phyloP scores from a whole-genome alignment of 345 rosid species.

The Melastoma malabathricum region DNA sequence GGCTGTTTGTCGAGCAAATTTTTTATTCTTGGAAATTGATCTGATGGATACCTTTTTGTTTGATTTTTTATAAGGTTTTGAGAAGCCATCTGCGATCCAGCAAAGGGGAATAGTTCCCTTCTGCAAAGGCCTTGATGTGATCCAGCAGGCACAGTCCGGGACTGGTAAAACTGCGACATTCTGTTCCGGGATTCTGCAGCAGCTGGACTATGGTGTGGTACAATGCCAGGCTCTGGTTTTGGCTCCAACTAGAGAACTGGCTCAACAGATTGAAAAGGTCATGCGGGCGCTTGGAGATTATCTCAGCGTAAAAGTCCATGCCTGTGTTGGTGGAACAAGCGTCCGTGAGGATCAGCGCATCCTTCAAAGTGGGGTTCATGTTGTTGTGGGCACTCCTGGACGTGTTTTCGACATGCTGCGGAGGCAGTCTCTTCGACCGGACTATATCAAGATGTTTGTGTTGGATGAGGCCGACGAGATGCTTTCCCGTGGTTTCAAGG shows the following conservation, averaged over 20 bases:
- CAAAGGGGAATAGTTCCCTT: conserved; percentile 92
- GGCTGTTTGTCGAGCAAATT: not conserved
- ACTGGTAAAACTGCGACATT: conserved; percentile 93
- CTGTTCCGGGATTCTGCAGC: conserved; percentile 86
- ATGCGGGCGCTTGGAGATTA: conserved; percentile 93
- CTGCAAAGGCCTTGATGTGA: conserved; percentile 86
- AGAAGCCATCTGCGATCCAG: conserved; percentile 97
- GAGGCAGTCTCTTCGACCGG: conserved; percentile 75
- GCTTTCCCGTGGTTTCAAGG: conserved; percentile 95
- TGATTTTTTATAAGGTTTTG: conserved; percentile 34
- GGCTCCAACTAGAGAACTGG: conserved; percentile 89
- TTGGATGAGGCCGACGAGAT: conserved; percentile 95
- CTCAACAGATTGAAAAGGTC: conserved; percentile 92
- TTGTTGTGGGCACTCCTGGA: conserved; percentile 93
- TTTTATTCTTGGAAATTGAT: not conserved
- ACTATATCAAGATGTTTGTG: conserved; percentile 73
- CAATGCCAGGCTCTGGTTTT: conserved; percentile 84
- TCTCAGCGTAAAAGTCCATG: conserved; percentile 85
- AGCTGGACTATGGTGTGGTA: conserved; percentile 48
- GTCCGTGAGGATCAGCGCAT: conserved; percentile 87
- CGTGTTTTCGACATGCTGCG: conserved; percentile 95
- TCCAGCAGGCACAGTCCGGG: conserved; percentile 95
- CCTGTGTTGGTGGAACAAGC: conserved; percentile 93
- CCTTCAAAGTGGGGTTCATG: conserved; percentile 87
- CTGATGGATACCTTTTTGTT: not conserved